A percentile compares a stretch with the other conserved stretches of the same genome.
phyloP scores from a whole-genome alignment of 495 filamentous ascomycete genomes.

The Aspergillus sparsus region DNA sequence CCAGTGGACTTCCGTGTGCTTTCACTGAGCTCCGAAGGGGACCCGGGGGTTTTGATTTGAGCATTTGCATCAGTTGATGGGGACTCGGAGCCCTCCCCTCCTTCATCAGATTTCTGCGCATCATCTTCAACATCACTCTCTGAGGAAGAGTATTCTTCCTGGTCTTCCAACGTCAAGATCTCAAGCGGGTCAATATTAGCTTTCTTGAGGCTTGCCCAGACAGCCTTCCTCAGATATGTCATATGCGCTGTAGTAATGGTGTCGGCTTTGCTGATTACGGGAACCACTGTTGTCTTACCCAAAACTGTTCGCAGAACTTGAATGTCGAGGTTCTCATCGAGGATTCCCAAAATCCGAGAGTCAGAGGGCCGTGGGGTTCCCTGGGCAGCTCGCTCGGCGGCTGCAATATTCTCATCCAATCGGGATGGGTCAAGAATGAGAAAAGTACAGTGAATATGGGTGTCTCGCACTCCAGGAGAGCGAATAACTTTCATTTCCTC shows the following conservation, averaged over 20 bases:
- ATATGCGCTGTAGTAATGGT: conserved; percentile 93
- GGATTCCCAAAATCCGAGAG: conserved; percentile 54
- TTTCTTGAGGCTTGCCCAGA: conserved; percentile 82
- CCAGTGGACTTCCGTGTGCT: conserved; percentile 28
- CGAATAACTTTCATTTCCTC: conserved; percentile 98
- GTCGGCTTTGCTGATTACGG: conserved; percentile 95
- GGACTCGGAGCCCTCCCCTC: conserved; percentile 23
- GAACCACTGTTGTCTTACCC: conserved; percentile 94
- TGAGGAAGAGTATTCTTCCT: conserved; percentile 62
- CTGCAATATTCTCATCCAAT: conserved; percentile 78
- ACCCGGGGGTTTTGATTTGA: conserved; percentile 38
- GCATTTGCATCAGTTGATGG: conserved; percentile 30
- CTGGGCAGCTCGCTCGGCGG: conserved; percentile 59
- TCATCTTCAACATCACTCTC: conserved; percentile 65
- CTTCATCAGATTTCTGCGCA: neutral
- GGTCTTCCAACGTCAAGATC: conserved; percentile 76
- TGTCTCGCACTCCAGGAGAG: conserved; percentile 89
- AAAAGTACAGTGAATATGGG: conserved; percentile 96
- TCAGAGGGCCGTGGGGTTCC: conserved; percentile 54
- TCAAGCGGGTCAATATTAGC: conserved; percentile 88
- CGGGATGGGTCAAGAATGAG: conserved; percentile 86
- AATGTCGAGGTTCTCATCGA: conserved; percentile 89
- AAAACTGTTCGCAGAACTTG: conserved; percentile 85
- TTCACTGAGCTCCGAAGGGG: conserved; percentile 34
- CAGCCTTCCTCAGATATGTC: conserved; percentile 85